Percentiles rank a stretch among this genome's conserved stretches.
These are phyloP conservation scores for Coemansia sp. DNA, from an alignment of 192 early-diverging fungal genomes.

Conservation along the genomic window DNA sequence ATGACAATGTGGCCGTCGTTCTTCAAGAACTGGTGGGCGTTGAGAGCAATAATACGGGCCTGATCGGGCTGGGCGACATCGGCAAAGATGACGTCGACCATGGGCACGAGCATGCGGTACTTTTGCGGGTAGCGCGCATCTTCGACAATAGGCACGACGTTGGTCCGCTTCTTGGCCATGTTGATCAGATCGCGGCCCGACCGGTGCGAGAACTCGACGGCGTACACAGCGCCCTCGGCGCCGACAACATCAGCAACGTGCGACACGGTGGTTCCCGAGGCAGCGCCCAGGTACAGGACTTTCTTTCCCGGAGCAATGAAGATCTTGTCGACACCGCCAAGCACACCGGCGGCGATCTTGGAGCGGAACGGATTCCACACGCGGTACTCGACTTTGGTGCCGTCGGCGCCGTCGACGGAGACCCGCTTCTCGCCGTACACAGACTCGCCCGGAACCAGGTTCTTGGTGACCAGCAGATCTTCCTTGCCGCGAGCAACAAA, in stretches of 20 bases:
- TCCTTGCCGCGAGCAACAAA: slow-evolving; percentile 99
- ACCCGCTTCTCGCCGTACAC: slow-evolving; percentile 99
- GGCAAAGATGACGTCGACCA: slow-evolving; percentile 99
- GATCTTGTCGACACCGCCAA: slow-evolving; percentile 95
- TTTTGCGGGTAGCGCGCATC: slow-evolving; percentile 99
- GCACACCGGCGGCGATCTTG: slow-evolving; percentile 95
- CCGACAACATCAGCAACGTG: slow-evolving; percentile 98
- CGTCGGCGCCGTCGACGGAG: slow-evolving; percentile 90
- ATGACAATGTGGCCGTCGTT: slow-evolving; percentile 97
- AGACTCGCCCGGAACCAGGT: slow-evolving; percentile 94
- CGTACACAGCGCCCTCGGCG: slow-evolving; percentile 94
- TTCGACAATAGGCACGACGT: slow-evolving; percentile 99
- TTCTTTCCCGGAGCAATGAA: slow-evolving; percentile 93
- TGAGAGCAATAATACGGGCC: slow-evolving; percentile 97
- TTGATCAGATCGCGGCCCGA: slow-evolving; percentile 98
- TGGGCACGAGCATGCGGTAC: slow-evolving; percentile 98
- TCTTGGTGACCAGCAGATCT: slow-evolving; percentile 97
- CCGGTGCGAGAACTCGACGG: slow-evolving; percentile 99
- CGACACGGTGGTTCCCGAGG: slow-evolving; percentile 90
- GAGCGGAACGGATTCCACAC: slow-evolving; percentile 99
- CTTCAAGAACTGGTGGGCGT: slow-evolving; percentile 97
- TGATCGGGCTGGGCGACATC: slow-evolving; percentile 99
- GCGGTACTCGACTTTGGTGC: slow-evolving; percentile 96
- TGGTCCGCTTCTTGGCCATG: slow-evolving; percentile 99
- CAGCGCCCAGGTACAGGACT: slow-evolving; percentile 96